Percentiles rank a stretch among this genome's conserved stretches.
phyloP scores from a whole-genome alignment of 2,329 filamentous ascomycete genomes.

The Colletotrichum orbiculare region DNA sequence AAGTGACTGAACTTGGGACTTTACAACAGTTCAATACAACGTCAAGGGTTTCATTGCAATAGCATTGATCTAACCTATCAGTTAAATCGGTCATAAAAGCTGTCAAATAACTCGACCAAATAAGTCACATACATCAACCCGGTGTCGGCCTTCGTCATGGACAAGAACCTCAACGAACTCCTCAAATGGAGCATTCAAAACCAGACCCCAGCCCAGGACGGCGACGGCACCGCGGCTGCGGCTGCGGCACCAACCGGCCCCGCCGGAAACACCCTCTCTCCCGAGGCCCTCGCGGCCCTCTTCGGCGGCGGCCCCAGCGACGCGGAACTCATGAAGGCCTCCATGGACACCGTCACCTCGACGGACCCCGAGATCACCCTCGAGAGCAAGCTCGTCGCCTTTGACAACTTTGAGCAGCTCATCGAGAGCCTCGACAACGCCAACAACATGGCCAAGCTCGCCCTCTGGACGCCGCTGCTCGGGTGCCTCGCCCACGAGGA shows the following conservation, averaged over 20 bases:
- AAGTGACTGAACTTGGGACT: constrained; percentile 32
- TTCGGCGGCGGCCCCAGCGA: constrained; percentile 89
- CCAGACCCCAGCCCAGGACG: constrained; percentile 43
- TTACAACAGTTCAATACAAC: constrained; percentile 5
- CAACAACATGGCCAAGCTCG: constrained; percentile 86
- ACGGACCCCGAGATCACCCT: constrained; percentile 71
- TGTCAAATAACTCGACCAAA: not conserved
- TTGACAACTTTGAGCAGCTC: constrained; percentile 95
- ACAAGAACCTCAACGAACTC: constrained; percentile 76
- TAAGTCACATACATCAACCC: not conserved
- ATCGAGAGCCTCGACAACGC: constrained; percentile 96
- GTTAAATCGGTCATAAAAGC: not conserved
- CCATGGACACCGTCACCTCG: constrained; percentile 81
- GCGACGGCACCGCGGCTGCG: constrained; percentile 44
- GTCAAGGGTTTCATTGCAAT: not conserved
- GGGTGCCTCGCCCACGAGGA: constrained; percentile 75
- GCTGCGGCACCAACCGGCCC: constrained; percentile 46
- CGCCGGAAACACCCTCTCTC: constrained; percentile 64
- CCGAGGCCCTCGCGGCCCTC: constrained; percentile 77
- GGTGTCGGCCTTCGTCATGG: constrained; percentile 41
- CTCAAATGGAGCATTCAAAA: constrained; percentile 80
- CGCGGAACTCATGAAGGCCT: constrained; percentile 88
- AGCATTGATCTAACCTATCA: not conserved
- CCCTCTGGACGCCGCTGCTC: constrained; percentile 85
- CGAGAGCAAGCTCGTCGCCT: constrained; percentile 83